Evolutionary conservation across 805 yeast genomes (phyloP).

Genomic region (Candida awuae): DNA sequence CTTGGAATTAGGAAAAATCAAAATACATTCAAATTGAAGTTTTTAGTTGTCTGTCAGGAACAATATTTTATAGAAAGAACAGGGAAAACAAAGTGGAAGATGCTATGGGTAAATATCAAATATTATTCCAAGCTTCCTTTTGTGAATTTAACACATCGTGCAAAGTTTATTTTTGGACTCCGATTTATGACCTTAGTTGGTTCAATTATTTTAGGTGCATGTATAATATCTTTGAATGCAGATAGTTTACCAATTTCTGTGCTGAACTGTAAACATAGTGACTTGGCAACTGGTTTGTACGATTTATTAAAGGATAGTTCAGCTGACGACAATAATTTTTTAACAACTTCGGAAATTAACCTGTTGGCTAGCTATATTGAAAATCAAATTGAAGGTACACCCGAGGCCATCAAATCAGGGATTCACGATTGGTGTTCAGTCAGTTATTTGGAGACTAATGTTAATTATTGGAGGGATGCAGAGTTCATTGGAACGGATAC

Average conservation of each 20-base stretch:
- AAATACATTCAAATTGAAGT: no score
- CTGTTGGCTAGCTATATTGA: conserved; percentile 39
- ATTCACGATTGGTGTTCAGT: conserved; percentile 42
- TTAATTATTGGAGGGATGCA: conserved; percentile 2
- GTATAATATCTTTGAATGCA: conserved; percentile 4
- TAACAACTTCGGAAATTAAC: conserved; percentile 43
- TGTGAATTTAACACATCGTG: conserved; percentile 21
- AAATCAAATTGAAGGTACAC: conserved; percentile 38
- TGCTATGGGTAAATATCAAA: conserved; percentile 3
- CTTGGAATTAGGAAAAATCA: no score
- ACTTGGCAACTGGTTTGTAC: conserved; percentile 47
- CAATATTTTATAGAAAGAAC: no score
- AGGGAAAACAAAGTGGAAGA: no score
- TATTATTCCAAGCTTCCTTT: conserved; percentile 18
- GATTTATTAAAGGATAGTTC: conserved; percentile 30
- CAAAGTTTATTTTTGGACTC: conserved; percentile 17
- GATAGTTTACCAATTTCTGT: conserved; percentile 12
- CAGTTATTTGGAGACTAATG: conserved; percentile 23
- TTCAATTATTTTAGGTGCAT: conserved; percentile 1
- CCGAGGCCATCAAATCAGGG: conserved; percentile 38
- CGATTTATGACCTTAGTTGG: conserved; percentile 12
- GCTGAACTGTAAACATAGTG: conserved; percentile 44
- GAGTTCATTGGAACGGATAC: no score
- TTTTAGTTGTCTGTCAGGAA: no score
- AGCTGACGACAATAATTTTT: conserved; percentile 20